Evolutionary conservation across 177 flowering plant species (phyloP), one percentile per base, ranked within the genome.

Genomic region (Telopea speciosissima): DNA sequence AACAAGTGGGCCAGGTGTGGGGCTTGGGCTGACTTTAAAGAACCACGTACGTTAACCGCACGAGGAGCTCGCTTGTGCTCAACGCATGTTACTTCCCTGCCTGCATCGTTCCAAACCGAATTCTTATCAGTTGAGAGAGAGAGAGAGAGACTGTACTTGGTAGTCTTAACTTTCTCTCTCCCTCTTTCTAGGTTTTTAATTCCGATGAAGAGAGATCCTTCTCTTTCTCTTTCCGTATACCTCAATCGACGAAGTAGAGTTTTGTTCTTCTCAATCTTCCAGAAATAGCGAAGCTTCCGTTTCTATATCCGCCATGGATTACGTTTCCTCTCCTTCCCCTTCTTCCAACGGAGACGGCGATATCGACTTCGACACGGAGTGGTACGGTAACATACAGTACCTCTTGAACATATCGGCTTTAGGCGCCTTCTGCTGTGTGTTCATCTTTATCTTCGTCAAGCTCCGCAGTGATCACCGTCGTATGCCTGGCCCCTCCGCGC

Each of bases 301-400:
- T 8, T 10, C 25, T 13, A 5, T 26, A 44, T 60, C 52, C 23
- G 54, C 77, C 5, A 76, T 73, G 77, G 68, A 64, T 68, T 10
- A n/a, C 8, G 10, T 76, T 54, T 70, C 76, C 45, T 75, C 84
- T 42, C 89, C 82, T 26, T 83, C 49, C 17, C 66, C 83, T 26
- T 61, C 81, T 14, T 17, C 78, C 9, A 24, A 71, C 63, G 72
- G 67, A 19, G 82, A 66, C 23, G 74, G 61, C 24, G 79, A 67
- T 17, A 76, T 40, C 21, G 73, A 33, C 23, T 72, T 45, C 19
- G 80, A 79, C n/a, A 72, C 26, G 65, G 84, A 83, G 16, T 96
- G 99, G 99, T 91, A 90, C 76, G 99, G 99, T 0, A 96, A 88
- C 83, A 96, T 96, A 28, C 91, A 96, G 77, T 93, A 96, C 77